A percentile compares a stretch with the other conserved stretches of the same genome.
These are phyloP conservation scores for Pichia sp. DNA, from an alignment of 1,139 yeast species.

Conservation along the genomic window DNA sequence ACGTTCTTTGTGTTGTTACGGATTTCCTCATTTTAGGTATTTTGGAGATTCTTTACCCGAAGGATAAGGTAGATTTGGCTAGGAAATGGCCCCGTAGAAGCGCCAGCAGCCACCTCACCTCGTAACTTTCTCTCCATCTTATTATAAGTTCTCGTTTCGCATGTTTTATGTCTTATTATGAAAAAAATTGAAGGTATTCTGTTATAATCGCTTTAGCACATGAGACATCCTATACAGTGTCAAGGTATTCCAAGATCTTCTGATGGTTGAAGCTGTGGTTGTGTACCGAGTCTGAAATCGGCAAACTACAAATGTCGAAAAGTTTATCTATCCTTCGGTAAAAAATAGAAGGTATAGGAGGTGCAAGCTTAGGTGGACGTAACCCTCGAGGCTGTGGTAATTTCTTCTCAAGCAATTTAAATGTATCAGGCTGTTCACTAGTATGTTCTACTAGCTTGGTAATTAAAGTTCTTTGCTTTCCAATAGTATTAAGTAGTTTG, in stretches of 20 bases:
- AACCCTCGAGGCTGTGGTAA: neutral
- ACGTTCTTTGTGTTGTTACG: slow-evolving; percentile 71
- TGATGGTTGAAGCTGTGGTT: slow-evolving; percentile 1
- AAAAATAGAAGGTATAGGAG: neutral
- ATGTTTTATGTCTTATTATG: too few species aligned
- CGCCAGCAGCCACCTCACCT: slow-evolving; percentile 6
- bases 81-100: slow-evolving; percentile 63
- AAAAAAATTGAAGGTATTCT: neutral
- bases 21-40: slow-evolving; percentile 63
- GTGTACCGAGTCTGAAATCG: neutral
- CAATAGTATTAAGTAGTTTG: slow-evolving; percentile 13
- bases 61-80: slow-evolving; percentile 61
- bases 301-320: slow-evolving; percentile 10
- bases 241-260: slow-evolving; percentile 10
- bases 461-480: slow-evolving; percentile 12
- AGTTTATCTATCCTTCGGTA: slow-evolving; percentile 8
- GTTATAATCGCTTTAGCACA: too few species aligned
- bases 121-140: neutral
- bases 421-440: neutral
- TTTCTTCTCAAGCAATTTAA: neutral
- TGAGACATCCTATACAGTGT: neutral
- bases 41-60: slow-evolving; percentile 71
- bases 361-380: neutral
- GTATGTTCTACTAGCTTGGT: slow-evolving; percentile 1
- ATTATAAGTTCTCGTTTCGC: too few species aligned